Evolutionary conservation across 176 grass and related monocot genomes (phyloP).

Genomic region (Phoenix dactylifera): DNA sequence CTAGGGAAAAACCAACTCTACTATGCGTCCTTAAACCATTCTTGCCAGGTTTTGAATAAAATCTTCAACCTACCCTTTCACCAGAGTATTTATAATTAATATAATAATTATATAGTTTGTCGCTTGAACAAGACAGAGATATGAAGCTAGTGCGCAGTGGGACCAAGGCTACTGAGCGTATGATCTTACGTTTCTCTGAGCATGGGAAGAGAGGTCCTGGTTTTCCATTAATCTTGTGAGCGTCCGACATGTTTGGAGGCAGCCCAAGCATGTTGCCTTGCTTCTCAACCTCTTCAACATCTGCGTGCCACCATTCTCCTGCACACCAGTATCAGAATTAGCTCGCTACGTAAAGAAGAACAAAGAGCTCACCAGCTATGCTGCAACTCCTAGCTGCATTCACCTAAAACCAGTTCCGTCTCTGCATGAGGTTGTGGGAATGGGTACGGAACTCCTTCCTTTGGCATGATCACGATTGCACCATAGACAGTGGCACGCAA

Average conservation of each 20-base stretch:
- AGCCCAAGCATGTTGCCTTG: constrained; percentile 37
- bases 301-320: constrained; percentile 66
- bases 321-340: not conserved
- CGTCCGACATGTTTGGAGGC: constrained; percentile 50
- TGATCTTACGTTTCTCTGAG: constrained; percentile 32
- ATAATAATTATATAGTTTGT: too few relatives aligned
- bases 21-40: too few relatives aligned
- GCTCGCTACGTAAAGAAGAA: too few relatives aligned
- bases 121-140: too few relatives aligned
- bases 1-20: too few relatives aligned
- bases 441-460: constrained; percentile 46
- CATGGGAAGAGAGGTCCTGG: constrained; percentile 54
- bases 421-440: constrained; percentile 43
- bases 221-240: constrained; percentile 62
- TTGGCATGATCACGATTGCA: constrained; percentile 43
- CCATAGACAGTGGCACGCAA: constrained; percentile 56
- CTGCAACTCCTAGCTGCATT: not conserved
- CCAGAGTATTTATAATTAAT: too few relatives aligned
- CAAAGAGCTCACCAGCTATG: too few relatives aligned
- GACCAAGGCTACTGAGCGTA: not conserved
- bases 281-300: constrained; percentile 37
- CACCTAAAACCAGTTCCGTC: constrained; percentile 45
- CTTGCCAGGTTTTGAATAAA: too few relatives aligned
- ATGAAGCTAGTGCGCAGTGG: too few relatives aligned
- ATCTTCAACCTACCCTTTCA: too few relatives aligned